A percentile compares a stretch with the other conserved stretches of the same genome.
phyloP scores from a whole-genome alignment of 495 filamentous ascomycete genomes.

The Xanthoparmelia taractica region DNA sequence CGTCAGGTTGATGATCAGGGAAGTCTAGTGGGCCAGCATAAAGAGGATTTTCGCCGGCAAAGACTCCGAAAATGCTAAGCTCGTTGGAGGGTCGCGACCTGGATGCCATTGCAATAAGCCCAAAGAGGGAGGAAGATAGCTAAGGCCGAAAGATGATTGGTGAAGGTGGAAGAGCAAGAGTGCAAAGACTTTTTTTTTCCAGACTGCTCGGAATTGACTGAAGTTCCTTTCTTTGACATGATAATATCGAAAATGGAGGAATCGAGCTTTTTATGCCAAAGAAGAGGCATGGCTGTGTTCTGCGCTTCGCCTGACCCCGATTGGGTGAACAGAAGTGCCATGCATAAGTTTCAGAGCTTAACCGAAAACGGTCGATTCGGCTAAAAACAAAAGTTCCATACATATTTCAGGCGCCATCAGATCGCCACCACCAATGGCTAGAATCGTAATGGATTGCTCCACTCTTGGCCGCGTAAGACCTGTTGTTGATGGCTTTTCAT shows the following conservation, averaged over 20 bases:
- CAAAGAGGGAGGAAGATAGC: too few relatives aligned
- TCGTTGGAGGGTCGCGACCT: not conserved
- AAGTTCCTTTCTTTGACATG: not conserved
- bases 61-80: not conserved
- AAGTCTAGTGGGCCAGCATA: not conserved
- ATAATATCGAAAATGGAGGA: not conserved
- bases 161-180: not conserved
- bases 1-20: not conserved
- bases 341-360: conserved; percentile 11
- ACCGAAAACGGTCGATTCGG: not conserved
- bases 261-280: not conserved
- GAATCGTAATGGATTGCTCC: not conserved
- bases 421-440: not conserved
- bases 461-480: too few relatives aligned
- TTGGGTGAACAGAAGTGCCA: conserved; percentile 9
- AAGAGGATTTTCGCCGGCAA: not conserved
- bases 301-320: not conserved
- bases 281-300: not conserved
- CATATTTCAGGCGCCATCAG: not conserved
- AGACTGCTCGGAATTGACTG: too few relatives aligned
- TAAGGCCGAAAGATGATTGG: not conserved
- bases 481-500: not conserved
- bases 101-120: not conserved
- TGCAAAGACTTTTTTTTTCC: not conserved
- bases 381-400: conserved; percentile 9